Conservation (phyloP, 2,329 filamentous ascomycete genomes). For the Pseudonectria buxi region DNA sequence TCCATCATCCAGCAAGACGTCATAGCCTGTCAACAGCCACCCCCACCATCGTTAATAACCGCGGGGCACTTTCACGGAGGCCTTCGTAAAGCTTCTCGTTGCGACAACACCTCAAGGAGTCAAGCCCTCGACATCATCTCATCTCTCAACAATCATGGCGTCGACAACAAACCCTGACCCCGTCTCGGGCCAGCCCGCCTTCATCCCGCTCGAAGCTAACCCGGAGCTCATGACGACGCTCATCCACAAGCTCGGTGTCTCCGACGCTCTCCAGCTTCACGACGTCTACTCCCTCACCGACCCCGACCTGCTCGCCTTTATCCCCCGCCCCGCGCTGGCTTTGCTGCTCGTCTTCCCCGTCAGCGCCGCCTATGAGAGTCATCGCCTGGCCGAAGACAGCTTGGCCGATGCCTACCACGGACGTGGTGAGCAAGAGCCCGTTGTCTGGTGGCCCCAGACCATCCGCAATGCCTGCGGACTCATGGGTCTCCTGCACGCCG, state of each 20-base stretch:
- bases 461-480: slow-evolving; percentile 90
- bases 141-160: slow-evolving; percentile 21
- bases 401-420: slow-evolving; percentile 57
- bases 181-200: slow-evolving; percentile 34
- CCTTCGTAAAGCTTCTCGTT: too few species aligned
- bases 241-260: slow-evolving; percentile 76
- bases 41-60: too few species aligned
- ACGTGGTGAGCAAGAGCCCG: slow-evolving; percentile 62
- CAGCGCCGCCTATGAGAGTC: slow-evolving; percentile 68
- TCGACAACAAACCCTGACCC: slow-evolving; percentile 34
- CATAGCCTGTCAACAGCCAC: neutral
- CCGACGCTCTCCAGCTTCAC: slow-evolving; percentile 69
- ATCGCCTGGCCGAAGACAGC: slow-evolving; percentile 67
- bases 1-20: too few species aligned
- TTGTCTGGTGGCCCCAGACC: slow-evolving; percentile 92
- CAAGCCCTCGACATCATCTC: too few species aligned
- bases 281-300: slow-evolving; percentile 91
- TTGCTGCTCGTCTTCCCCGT: slow-evolving; percentile 90
- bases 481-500: slow-evolving; percentile 79
- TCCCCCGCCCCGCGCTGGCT: slow-evolving; percentile 81
- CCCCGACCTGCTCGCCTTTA: slow-evolving; percentile 73
- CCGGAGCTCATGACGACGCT: slow-evolving; percentile 82
- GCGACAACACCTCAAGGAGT: too few species aligned
- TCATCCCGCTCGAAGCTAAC: slow-evolving; percentile 64
- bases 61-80: too few species aligned